Base-by-base conservation (phyloP, 2,329 filamentous ascomycete genomes). In the Aspergillus oerlinghausenensis region DNA sequence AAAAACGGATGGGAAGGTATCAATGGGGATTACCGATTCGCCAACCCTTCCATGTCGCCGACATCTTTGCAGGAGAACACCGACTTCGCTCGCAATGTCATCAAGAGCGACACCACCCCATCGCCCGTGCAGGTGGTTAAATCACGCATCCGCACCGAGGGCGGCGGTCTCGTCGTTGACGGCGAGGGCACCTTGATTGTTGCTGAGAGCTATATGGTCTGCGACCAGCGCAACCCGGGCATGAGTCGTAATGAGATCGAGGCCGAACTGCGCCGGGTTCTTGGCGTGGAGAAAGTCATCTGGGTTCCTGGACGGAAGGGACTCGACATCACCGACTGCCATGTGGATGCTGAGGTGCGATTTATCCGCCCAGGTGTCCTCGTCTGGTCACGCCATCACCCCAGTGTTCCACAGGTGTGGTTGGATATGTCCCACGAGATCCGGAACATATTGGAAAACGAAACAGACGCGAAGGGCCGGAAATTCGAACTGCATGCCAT, bases 121-220 rank as follows among this genome's bases (percentile, higher is more conserved):
- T 45, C 43, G 1, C 49, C 56, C 1, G 63, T 64, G 19, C 58
- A 53, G n/a, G 40, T 40, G 9, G 51, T 66, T 1, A 51, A 58
- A 14, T 61, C 61, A 17, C 59, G 55, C 7, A 60, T 68, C n/a
- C 56, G 61, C 9, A 51, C 60, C 1, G 69, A 71, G 55, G 67
- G 68, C 2, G 69, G 68, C 5, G 63, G 54, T 5, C 52, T 71
- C 3, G 67, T 68, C 9, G 58, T 61, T 5, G 69, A 72, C 45
- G 69, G 69, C 8, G 63, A 70, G 19, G 69, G 69, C 19, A 71
- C 69, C 4, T 57, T 72, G 10, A 54, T 70, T 3, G 64, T 61
- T 19, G 62, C 67, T 1, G 67, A 70, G 51, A 70, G 69, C 55
- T 66, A 59, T 32, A 63, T 71, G 35, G 42, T 70, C 45, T 65